Evolutionary conservation across 192 early-diverging fungal genomes (phyloP), one percentile per base, ranked within the genome.

Genomic region (Backusella luteola): DNA sequence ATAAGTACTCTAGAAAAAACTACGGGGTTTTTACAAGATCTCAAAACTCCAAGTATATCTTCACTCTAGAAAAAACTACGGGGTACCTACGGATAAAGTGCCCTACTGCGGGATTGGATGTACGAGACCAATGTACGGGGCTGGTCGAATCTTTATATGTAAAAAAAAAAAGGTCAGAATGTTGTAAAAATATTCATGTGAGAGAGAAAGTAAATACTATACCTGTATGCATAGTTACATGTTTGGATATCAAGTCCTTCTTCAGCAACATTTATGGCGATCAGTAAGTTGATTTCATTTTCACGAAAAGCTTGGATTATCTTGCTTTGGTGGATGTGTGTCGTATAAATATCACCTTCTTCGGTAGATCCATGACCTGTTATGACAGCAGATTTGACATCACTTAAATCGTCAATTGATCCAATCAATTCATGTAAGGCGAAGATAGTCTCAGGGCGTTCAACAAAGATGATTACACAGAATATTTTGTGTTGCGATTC

Each of bases 191-290:
- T 29, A 29, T 29, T 29, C 26, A 26, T 29, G 1, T 59, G 15
- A 32, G 36, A 38, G 6, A 32, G 26, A 32, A 5, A 29, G 29
- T 29, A 29, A 29, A 29, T 68, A 77, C 71, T 69, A 84, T 29
- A 93, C 80, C 93, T 85, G 35, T 96, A 87, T 17, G 96, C 94
- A 66, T 94, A 66, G 42, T 95, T 97, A 79, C 96, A 98, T 0
- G 92, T 89, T 80, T 94, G 93, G 49, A 98, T 94, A 78, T 98
- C 97, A 0, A 98, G 83, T 32, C 97, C 97, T 80, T 98, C 97
- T 79, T 97, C 97, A 6, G 94, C 97, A 14, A 98, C 96, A 83
- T 91, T 90, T 0, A 96, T 98, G 6, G 97, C 92, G 59, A 97
- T 88, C 1, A 98, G 77, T 29, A 97, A 77, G 73, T 97, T 97